Evolutionary conservation across 2,329 filamentous ascomycete genomes (phyloP), one percentile per base, ranked within the genome.

Genomic region (Sporothrix brunneoviolacea): DNA sequence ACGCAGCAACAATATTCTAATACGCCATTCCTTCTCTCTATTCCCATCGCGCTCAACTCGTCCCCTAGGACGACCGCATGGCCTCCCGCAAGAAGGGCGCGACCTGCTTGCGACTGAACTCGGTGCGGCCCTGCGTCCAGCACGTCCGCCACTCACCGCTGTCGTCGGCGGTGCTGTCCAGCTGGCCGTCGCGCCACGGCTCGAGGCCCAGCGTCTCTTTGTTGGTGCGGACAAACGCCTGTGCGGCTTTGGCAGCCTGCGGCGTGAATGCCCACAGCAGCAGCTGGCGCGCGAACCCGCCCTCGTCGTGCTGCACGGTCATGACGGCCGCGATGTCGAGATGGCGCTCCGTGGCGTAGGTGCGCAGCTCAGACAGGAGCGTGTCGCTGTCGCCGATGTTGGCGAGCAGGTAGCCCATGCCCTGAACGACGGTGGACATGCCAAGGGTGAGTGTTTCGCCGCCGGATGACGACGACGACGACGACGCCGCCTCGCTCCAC

Each of bases 261-360:
- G 73, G 67, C 22, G 71, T 76, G 1, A 80, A 60, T 0, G 76
- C 83, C 78, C 84, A 85, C 0, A 91, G 67, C 6, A 91, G 66
- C 33, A 90, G 62, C 61, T 93, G 80, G 45, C 88, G 70, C 56
- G 71, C 70, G 54, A 90, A 88, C 15, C 69, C 61, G 0, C 66
- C 67, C 0, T 73, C 79, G 0, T 68, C 68, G 0, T 74, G 68
- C 19, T 74, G 70, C n/a, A 79, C 79, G 1, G 86, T 88, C 83
- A 91, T 86, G 50, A 91, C 69, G 9, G 73, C 74, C 8, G 76
- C 77, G 9, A 91, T 61, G 50, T 83, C 80, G n/a, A 91, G 64
- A 0, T 67, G 57, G 50, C 76, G 73, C 61, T 82, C 77, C n/a
- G 65, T 59, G 0, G 75, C 71, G 69, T 82, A 89, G 0, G 60